Evolutionary conservation across 176 grass and related monocot genomes (phyloP).

Genomic region (Oryza brachyantha): DNA sequence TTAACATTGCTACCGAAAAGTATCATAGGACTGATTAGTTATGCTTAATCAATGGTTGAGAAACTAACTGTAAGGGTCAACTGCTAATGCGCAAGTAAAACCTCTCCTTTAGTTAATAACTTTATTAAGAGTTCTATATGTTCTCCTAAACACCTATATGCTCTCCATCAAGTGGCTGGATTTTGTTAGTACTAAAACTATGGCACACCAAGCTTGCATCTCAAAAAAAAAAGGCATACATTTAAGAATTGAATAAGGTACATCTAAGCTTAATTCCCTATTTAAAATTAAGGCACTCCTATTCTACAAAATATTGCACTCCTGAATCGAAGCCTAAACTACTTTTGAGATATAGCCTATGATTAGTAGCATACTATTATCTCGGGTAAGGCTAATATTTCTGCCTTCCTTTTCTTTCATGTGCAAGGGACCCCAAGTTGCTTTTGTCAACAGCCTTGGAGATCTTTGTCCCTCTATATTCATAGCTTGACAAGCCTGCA

Average conservation of each 20-base stretch:
- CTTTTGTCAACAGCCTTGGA: slow-evolving; percentile 30
- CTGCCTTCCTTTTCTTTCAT: neutral
- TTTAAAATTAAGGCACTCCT: neutral
- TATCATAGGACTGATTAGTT: slow-evolving; percentile 13
- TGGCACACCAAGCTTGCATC: neutral
- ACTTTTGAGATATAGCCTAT: neutral
- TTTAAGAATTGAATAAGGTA: neutral
- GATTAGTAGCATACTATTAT: neutral
- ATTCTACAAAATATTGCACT: neutral
- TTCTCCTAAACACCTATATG: neutral
- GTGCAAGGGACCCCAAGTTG: slow-evolving; percentile 22
- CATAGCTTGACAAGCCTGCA: slow-evolving; percentile 28
- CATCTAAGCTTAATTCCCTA: neutral
- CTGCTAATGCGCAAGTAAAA: slow-evolving; percentile 40
- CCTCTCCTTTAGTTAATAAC: neutral
- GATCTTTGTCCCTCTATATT: slow-evolving; percentile 46
- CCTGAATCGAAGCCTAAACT: slow-evolving; percentile 10
- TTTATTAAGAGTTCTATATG: neutral
- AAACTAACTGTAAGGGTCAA: slow-evolving; percentile 33
- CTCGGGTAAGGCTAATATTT: slow-evolving; percentile 11
- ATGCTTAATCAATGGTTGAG: neutral
- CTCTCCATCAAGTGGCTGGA: neutral
- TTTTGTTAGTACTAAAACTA: neutral
- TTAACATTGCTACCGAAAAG: neutral
- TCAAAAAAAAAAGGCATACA: neutral